phyloP scores from a whole-genome alignment of 2,329 filamentous ascomycete species.

The Stachybotrys elegans region DNA sequence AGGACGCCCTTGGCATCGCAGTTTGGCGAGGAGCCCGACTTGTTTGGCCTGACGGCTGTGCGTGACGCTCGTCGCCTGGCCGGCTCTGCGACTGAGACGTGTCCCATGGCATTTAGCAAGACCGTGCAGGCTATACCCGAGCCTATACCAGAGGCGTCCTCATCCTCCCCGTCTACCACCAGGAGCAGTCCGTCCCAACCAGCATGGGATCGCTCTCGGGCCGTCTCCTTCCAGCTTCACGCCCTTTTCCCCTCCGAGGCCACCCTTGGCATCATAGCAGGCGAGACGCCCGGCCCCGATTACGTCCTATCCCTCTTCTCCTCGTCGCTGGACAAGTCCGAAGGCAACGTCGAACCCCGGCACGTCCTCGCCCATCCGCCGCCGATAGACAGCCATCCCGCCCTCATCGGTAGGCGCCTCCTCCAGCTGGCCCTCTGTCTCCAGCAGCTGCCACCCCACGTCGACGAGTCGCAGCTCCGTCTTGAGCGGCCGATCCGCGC shows the following conservation, averaged over 20 bases:
- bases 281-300: conserved; percentile 16
- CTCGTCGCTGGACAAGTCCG: conserved; percentile 22
- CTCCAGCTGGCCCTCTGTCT: conserved; percentile 40
- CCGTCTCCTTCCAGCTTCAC: conserved; percentile 12
- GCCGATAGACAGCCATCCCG: conserved; percentile 40
- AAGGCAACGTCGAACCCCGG: conserved; percentile 22
- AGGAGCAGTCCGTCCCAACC: conserved; percentile 3
- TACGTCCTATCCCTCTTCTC: conserved; percentile 22
- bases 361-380: conserved; percentile 20
- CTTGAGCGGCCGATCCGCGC: conserved; percentile 11
- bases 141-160: not conserved
- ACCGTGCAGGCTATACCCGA: not conserved
- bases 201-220: conserved; percentile 8
- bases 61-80: conserved; percentile 10
- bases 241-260: conserved; percentile 16
- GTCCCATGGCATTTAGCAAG: not conserved
- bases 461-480: conserved; percentile 19
- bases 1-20: conserved; percentile 25
- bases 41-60: conserved; percentile 14
- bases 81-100: not conserved
- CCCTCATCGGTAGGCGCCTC: conserved; percentile 41
- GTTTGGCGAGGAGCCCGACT: conserved; percentile 6
- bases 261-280: conserved; percentile 15
- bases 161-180: not conserved
- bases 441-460: conserved; percentile 36